Evolutionary conservation across 2,329 filamentous ascomycete species (phyloP), one percentile per base, ranked within the genome.

Genomic region (Apiospora malaysiana): DNA sequence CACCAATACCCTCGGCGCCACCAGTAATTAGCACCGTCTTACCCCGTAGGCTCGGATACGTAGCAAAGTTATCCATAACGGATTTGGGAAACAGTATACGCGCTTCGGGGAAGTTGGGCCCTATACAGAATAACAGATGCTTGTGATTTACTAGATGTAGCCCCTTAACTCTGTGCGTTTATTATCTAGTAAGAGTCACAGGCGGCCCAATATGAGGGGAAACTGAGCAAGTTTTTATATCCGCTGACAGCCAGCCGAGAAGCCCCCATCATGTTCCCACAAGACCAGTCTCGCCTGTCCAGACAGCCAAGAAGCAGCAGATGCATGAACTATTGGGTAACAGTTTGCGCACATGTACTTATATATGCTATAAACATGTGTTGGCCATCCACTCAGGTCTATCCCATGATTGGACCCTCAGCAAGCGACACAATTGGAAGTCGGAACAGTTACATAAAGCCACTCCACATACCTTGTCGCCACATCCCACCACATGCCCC

Each of bases 1-100:
- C 82, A 46, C 85, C 85, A 70, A 87, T 86, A 16, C 85, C 85
- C 69, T 83, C 81, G 43, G 84, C 84, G 2, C 83, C 85, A 46
- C 85, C 85, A 0, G 83, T 82, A 71, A 86, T 80, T 46, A 86
- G 76, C 4, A 86, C 82, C 2, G 76, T 80, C 72, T 81, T 80
- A 76, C 74, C 81, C 43, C 75, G 76, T 46, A 85, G 76, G 74
- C 82, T 84, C 10, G 83, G 83, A 70, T 85, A 85, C 2, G 75
- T 81, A 32, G 83, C 83, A 69, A 76, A 80, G 21, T 76, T 56
- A 10, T 45, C 69, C 72, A 73, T 73, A 21, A n/a, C 43, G 6
- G 46, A 21, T 8, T 5, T 32, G 21, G 56, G 18, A 8, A 63
- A 32, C 27, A 63, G 32, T 23, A 21, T 63, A 21, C 12, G 2